A percentile compares a stretch with the other conserved stretches of the same genome.
phyloP scores from a whole-genome alignment of 1,139 yeast genomes.

The Martiniozyma asiatica region DNA sequence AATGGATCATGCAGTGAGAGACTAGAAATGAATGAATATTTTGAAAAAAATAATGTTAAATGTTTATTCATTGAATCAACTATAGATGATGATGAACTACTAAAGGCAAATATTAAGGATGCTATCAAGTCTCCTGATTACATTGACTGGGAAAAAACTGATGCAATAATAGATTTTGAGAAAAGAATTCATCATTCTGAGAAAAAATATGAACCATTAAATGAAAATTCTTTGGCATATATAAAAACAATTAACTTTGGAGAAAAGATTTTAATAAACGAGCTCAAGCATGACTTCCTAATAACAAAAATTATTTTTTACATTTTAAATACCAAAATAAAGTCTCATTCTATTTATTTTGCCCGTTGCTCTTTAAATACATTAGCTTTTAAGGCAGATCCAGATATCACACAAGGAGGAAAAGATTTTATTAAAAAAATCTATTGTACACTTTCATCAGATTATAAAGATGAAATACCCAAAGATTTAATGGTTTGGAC shows the following conservation, averaged over 20 bases:
- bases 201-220: constrained; percentile 35
- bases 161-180: constrained; percentile 48
- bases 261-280: constrained; percentile 69
- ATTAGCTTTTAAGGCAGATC: constrained; percentile 46
- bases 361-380: constrained; percentile 67
- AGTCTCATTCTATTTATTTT: constrained; percentile 77
- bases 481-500: constrained; percentile 74
- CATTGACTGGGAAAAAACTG: constrained; percentile 52
- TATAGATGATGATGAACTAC: constrained; percentile 60
- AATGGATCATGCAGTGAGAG: constrained; percentile 71
- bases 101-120: constrained; percentile 70
- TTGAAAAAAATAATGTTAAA: constrained; percentile 51
- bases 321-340: constrained; percentile 76
- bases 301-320: constrained; percentile 83
- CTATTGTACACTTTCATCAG: constrained; percentile 27
- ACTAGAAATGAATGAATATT: constrained; percentile 39
- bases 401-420: constrained; percentile 54
- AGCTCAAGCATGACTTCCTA: constrained; percentile 76
- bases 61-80: constrained; percentile 81
- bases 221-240: constrained; percentile 44
- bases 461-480: constrained; percentile 28
- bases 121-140: constrained; percentile 89
- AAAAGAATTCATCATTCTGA: constrained; percentile 31
- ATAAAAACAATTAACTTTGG: constrained; percentile 86
- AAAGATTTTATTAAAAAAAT: constrained; percentile 37